Evolutionary conservation across 75 land plant species (phyloP).

Genomic region (Selaginella moellendorffii): DNA sequence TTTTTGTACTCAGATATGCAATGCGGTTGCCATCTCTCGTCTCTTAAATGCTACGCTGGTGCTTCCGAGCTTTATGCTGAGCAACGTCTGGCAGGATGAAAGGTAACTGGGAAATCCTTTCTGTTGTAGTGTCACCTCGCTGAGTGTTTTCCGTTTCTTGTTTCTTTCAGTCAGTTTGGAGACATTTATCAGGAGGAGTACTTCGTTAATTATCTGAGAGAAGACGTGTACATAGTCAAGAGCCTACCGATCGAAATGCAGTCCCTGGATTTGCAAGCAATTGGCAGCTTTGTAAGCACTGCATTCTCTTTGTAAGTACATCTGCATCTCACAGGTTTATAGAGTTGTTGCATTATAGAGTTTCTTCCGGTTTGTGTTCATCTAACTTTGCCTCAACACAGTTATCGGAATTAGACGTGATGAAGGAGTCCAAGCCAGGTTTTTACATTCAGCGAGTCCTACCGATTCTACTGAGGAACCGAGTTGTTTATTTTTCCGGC

Average conservation of each 20-base stretch:
- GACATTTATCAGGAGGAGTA: slow-evolving; percentile 84
- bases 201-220: slow-evolving; percentile 63
- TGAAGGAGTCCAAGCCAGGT: slow-evolving; percentile 82
- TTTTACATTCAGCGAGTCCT: slow-evolving; percentile 56
- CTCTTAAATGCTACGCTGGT: slow-evolving; percentile 92
- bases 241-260: slow-evolving; percentile 67
- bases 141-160: too few relatives aligned
- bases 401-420: slow-evolving; percentile 74
- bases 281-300: slow-evolving; percentile 78
- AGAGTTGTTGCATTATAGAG: not conserved
- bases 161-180: slow-evolving; percentile 56
- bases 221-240: slow-evolving; percentile 70
- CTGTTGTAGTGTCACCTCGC: too few relatives aligned
- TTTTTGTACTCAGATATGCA: slow-evolving; percentile 51
- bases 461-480: slow-evolving; percentile 58
- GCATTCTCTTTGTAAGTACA: not conserved
- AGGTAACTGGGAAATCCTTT: slow-evolving; percentile 35
- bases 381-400: slow-evolving; percentile 15
- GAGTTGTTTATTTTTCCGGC: slow-evolving; percentile 82
- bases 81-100: slow-evolving; percentile 72
- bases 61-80: slow-evolving; percentile 66
- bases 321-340: not conserved
- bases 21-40: slow-evolving; percentile 89
- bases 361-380: not conserved
- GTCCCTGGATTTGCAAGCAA: slow-evolving; percentile 74